A percentile compares a stretch with the other conserved stretches of the same genome.
These are phyloP conservation scores for Mucor ambiguus DNA, from an alignment of 371 early-diverging fungal species.

Conservation along the genomic window DNA sequence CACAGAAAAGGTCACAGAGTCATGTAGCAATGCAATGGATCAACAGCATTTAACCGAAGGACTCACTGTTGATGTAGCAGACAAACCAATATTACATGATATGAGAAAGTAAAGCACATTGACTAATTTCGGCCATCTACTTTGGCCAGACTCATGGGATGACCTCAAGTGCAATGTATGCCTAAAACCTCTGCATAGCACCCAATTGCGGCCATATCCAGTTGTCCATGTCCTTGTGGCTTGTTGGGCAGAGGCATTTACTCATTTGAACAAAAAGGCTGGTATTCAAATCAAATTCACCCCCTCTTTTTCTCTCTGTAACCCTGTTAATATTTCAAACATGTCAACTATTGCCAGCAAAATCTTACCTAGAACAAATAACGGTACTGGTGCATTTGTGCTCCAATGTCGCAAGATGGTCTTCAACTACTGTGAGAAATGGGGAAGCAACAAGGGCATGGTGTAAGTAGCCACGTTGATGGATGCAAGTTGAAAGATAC, in stretches of 20 bases:
- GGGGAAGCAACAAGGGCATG: constrained; percentile 83
- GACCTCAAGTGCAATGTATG: background rate
- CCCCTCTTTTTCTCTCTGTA: constrained; percentile 1
- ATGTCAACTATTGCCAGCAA: constrained; percentile 34
- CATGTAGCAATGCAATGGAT: constrained; percentile 1
- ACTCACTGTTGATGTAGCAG: background rate
- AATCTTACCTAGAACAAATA: constrained; percentile 56
- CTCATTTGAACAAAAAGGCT: background rate
- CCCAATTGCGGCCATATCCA: background rate
- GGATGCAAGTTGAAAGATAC: background rate
- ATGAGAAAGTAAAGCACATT: background rate
- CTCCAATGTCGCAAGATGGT: constrained; percentile 82
- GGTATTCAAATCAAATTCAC: constrained; percentile 11
- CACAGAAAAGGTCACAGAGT: constrained; percentile 8
- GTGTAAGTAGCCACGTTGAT: constrained; percentile 50
- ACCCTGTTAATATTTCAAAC: constrained; percentile 12
- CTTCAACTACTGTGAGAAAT: constrained; percentile 85
- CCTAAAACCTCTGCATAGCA: background rate
- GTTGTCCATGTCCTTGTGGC: background rate
- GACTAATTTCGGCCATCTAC: background rate
- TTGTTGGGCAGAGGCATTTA: background rate
- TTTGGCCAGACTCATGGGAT: background rate
- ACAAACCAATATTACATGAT: background rate
- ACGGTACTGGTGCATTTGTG: constrained; percentile 82
- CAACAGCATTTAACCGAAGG: background rate